Conservation (phyloP, 805 yeast genomes). For the Candida oleophila region DNA sequence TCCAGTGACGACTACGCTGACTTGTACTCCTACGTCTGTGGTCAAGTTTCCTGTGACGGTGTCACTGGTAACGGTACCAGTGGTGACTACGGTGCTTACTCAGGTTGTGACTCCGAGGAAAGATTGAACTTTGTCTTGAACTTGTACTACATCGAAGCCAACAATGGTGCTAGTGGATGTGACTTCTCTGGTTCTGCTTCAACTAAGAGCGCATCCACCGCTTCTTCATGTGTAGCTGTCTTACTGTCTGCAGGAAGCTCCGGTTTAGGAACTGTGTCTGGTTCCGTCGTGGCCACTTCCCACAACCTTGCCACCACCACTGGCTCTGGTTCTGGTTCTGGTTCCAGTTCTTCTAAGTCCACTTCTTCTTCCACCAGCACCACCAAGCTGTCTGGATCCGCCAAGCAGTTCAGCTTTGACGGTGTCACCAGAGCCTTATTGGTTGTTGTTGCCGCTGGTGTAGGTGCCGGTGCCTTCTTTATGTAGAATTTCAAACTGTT, state of each 20-base stretch:
- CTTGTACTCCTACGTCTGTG: conserved; percentile 36
- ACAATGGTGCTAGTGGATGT: conserved; percentile 29
- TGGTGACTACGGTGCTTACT: conserved; percentile 43
- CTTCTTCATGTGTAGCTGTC: conserved; percentile 54
- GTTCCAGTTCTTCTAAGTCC: conserved; percentile 22
- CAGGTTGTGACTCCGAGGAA: conserved; percentile 35
- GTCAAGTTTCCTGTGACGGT: conserved; percentile 34
- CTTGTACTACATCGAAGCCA: conserved; percentile 35
- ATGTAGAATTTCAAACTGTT: background rate
- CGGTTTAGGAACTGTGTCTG: conserved; percentile 60
- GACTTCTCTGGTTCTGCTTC: conserved; percentile 40
- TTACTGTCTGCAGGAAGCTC: conserved; percentile 65
- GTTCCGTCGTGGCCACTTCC: conserved; percentile 21
- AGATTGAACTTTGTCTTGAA: conserved; percentile 39
- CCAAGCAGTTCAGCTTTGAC: conserved; percentile 13
- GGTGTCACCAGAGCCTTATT: conserved; percentile 17
- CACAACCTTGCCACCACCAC: conserved; percentile 21
- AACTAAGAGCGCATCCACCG: conserved; percentile 30
- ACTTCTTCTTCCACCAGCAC: conserved; percentile 16
- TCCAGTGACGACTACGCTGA: conserved; percentile 30
- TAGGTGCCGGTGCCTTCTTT: conserved; percentile 25
- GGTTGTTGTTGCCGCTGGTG: conserved; percentile 22
- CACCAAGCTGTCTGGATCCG: conserved; percentile 18
- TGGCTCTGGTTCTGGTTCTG: conserved; percentile 22
- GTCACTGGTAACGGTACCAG: conserved; percentile 36